A percentile compares a stretch with the other conserved stretches of the same genome.
These are phyloP conservation scores for Talaromyces funiculosus DNA, from an alignment of 2,329 filamentous ascomycete species.

Conservation along the genomic window DNA sequence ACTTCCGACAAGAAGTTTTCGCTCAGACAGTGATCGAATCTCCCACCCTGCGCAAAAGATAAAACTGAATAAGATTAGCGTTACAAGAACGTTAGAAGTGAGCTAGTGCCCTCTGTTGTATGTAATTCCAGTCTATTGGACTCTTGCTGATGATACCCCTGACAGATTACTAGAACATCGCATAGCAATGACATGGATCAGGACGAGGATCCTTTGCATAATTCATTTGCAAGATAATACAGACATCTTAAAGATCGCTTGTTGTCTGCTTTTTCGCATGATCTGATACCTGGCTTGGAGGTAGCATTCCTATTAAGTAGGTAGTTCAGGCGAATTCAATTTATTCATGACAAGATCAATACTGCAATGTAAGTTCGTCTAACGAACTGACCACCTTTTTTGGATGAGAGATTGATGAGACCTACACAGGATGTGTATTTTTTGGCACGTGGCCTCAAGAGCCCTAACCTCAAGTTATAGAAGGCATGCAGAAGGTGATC, in stretches of 20 bases:
- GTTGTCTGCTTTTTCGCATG: too few species aligned
- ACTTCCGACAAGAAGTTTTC: background rate
- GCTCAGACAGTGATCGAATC: background rate
- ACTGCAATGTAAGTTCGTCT: background rate
- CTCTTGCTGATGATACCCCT: background rate
- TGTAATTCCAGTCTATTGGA: background rate
- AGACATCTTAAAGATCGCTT: too few species aligned
- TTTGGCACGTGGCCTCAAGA: background rate
- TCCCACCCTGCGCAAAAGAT: background rate
- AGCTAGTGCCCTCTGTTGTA: background rate
- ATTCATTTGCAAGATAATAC: conserved; percentile 2
- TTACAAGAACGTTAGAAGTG: conserved; percentile 12
- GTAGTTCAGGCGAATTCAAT: background rate
- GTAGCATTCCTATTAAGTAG: background rate
- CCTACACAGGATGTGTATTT: background rate
- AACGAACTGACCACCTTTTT: background rate
- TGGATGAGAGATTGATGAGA: background rate
- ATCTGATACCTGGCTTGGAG: background rate
- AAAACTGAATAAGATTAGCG: conserved; percentile 4
- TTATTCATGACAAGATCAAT: background rate
- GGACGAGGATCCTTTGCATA: conserved; percentile 7
- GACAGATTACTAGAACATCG: conserved; percentile 8
- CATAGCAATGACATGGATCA: conserved; percentile 6
- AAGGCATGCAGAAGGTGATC: background rate
- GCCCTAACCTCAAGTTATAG: background rate